Evolutionary conservation across 208 protist genomes (phyloP), one percentile per base, ranked within the genome.

Genomic region (Trichomonas tenax): DNA sequence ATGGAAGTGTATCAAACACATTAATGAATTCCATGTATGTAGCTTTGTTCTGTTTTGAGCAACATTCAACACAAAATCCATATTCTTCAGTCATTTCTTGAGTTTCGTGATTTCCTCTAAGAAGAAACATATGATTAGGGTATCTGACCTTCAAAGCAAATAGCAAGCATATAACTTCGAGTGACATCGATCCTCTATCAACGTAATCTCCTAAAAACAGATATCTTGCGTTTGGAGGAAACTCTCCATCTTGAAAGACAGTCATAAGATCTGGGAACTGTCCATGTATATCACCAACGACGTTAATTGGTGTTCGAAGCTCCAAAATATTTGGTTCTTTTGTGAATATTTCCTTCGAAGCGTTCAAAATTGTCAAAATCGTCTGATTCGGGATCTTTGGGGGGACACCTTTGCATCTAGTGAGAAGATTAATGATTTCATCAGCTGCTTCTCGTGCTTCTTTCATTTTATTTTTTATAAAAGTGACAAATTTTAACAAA

Each of bases 191-290:
- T 21, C 86, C 86, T 38, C 86, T 41, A 38, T 93, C 86, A 34
- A 93, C 86, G n/a, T 93, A 93, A 51, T 93, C 86, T 21, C 86
- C 86, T 10, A 93, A 44, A 93, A 93, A 93, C 0, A 93, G n/a
- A 51, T 93, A 93, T 41, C 34, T 0, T 51, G 40, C 15, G 44
- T 93, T 93, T 93, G 86, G 86, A 36, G 86, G 86, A 10, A 48
- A 48, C 51, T 93, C 86, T 48, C 44, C 44, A 23, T 48, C 8
- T 51, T 93, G n/a, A 51, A 93, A 93, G 38, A 93, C 44, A 26
- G 40, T 34, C 17, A 93, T 17, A 49, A 93, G n/a, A 93, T 93
- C 86, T 38, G 86, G 86, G 51, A 93, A 93, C 21, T 93, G 86
- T 34, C 86, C 86, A 93, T 93, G 86, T 41, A 93, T 93, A 38